These are phyloP conservation scores for Iris pallida DNA, from an alignment of 116 monocot genomes.

Conservation along the genomic window DNA sequence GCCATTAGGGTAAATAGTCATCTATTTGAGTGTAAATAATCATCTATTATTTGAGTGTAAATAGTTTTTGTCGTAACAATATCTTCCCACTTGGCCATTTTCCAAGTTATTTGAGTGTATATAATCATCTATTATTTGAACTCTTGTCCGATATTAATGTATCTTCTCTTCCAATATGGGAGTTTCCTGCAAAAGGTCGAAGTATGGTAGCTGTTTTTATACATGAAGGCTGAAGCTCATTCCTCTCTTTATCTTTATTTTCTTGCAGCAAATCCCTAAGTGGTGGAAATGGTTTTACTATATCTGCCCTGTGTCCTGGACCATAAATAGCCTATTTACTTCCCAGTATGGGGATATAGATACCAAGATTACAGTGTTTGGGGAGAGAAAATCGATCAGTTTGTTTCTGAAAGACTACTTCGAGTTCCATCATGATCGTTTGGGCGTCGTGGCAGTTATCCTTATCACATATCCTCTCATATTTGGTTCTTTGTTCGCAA, in stretches of 20 bases:
- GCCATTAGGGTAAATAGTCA: too few species aligned
- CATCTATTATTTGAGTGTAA: too few species aligned
- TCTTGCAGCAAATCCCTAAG: neutral
- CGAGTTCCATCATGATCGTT: conserved; percentile 35
- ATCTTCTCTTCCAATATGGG: too few species aligned
- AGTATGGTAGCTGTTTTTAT: too few species aligned
- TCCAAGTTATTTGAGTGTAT: too few species aligned
- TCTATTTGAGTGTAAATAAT: too few species aligned
- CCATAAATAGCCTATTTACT: conserved; percentile 24
- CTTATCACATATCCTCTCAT: conserved; percentile 30
- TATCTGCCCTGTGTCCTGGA: conserved; percentile 28
- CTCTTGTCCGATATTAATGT: too few species aligned
- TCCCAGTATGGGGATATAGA: conserved; percentile 33
- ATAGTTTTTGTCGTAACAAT: too few species aligned
- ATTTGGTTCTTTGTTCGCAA: conserved; percentile 46
- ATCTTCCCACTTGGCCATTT: too few species aligned
- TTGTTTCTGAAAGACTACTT: conserved; percentile 55
- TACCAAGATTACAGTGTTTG: conserved; percentile 42
- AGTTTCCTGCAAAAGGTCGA: too few species aligned
- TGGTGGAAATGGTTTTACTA: conserved; percentile 49
- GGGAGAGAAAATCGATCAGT: conserved; percentile 41
- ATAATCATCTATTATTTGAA: too few species aligned
- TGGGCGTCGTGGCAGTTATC: conserved; percentile 37
- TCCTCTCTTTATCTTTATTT: neutral
- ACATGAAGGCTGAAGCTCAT: too few species aligned